Conservation (phyloP, 768 basidiomycete genomes). For the Tylopilus subfusipes region DNA sequence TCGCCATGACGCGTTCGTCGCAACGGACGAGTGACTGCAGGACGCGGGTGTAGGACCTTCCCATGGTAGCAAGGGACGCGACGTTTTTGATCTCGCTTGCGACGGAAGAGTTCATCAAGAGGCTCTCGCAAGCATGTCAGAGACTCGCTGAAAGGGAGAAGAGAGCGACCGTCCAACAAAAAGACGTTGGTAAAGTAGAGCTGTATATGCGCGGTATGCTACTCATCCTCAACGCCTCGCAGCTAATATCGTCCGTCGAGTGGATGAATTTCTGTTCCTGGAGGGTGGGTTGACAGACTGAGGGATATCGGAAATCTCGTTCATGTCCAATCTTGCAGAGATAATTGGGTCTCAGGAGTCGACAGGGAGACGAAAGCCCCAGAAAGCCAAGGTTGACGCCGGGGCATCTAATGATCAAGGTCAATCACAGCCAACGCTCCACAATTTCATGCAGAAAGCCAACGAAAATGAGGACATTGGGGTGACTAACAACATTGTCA, state of each 20-base stretch:
- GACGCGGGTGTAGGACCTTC: constrained; percentile 54
- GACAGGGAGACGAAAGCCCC: constrained; percentile 41
- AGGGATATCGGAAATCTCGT: not conserved
- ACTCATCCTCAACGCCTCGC: not conserved
- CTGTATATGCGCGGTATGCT: not conserved
- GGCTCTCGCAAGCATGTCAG: constrained; percentile 68
- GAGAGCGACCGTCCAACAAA: constrained; percentile 70
- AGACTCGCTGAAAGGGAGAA: constrained; percentile 67
- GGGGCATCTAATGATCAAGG: constrained; percentile 17
- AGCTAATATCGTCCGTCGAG: constrained; percentile 63
- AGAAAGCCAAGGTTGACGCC: constrained; percentile 28
- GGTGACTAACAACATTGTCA: constrained; percentile 38
- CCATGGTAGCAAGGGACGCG: constrained; percentile 73
- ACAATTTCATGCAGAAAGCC: constrained; percentile 43
- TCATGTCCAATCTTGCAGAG: constrained; percentile 36
- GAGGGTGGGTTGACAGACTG: constrained; percentile 48
- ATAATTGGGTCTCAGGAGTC: constrained; percentile 55
- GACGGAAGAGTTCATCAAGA: constrained; percentile 84
- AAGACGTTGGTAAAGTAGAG: constrained; percentile 64
- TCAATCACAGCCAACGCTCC: constrained; percentile 39
- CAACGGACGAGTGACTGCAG: not conserved
- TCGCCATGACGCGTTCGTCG: not conserved
- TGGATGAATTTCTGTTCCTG: constrained; percentile 75
- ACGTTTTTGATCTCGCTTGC: constrained; percentile 76
- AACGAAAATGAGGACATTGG: constrained; percentile 23